phyloP scores from a whole-genome alignment of 768 basidiomycete genomes.

The Panaeolus papilionaceus region DNA sequence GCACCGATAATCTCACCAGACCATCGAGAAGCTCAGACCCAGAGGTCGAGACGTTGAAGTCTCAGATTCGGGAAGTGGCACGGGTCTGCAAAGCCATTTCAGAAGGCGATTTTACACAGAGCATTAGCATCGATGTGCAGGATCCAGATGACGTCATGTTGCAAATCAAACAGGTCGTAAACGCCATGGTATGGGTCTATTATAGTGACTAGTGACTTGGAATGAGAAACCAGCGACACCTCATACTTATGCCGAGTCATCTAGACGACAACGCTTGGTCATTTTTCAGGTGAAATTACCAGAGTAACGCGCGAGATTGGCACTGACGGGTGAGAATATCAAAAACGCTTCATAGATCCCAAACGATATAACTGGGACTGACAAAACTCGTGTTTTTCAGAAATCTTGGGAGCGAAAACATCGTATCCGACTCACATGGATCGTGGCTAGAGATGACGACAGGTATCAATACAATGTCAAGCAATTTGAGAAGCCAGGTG shows the following conservation, averaged over 20 bases:
- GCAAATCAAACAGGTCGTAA: constrained; percentile 77
- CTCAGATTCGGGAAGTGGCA: constrained; percentile 81
- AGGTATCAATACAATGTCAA: constrained; percentile 70
- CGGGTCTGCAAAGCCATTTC: constrained; percentile 81
- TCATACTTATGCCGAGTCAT: no score
- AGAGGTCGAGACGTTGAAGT: constrained; percentile 77
- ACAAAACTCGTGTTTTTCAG: not conserved
- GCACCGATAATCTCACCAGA: no score
- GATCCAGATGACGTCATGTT: constrained; percentile 66
- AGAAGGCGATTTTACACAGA: constrained; percentile 71
- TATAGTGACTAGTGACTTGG: not conserved
- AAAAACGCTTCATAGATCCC: no score
- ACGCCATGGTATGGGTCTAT: constrained; percentile 55
- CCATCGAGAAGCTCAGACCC: constrained; percentile 50
- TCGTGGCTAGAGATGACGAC: constrained; percentile 75
- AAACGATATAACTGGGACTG: no score
- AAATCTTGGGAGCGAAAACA: constrained; percentile 39
- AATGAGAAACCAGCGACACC: no score
- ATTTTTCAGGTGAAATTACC: no score
- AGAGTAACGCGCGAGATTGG: no score
- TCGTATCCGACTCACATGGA: constrained; percentile 79
- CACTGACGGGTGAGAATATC: no score
- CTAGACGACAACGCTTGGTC: no score
- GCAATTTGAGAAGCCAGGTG: constrained; percentile 67
- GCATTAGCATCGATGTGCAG: constrained; percentile 76